Evolutionary conservation across 805 yeast species (phyloP).

Genomic region (Candida schatavii): DNA sequence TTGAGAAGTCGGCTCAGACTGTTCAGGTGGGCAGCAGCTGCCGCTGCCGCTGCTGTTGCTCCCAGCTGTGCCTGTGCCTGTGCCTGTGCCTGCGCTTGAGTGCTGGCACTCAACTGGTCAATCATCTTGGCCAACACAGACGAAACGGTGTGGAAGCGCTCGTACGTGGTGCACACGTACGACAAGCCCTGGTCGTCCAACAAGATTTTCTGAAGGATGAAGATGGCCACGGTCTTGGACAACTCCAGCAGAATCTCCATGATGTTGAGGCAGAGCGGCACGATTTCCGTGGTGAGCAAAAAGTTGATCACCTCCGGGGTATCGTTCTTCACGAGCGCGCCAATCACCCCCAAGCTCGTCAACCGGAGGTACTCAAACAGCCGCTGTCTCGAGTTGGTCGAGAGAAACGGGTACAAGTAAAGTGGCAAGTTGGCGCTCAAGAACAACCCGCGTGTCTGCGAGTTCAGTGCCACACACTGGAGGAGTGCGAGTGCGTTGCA

Average conservation of each 20-base stretch:
- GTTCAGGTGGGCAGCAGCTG: constrained; percentile 26
- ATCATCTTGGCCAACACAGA: constrained; percentile 87
- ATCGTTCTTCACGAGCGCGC: constrained; percentile 94
- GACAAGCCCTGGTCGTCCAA: constrained; percentile 88
- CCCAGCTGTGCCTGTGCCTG: constrained; percentile 1
- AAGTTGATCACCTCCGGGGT: constrained; percentile 93
- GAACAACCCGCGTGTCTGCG: constrained; percentile 81
- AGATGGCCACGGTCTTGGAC: constrained; percentile 94
- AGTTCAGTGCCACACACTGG: constrained; percentile 96
- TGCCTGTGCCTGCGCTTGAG: constrained; percentile 1
- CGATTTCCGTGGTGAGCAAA: constrained; percentile 90
- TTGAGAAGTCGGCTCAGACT: constrained; percentile 79
- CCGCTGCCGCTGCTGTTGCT: constrained; percentile 4
- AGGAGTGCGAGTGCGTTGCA: constrained; percentile 92
- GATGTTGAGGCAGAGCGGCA: constrained; percentile 88
- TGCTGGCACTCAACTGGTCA: constrained; percentile 55
- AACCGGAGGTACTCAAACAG: constrained; percentile 91
- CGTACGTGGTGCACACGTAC: constrained; percentile 93
- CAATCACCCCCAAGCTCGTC: constrained; percentile 94
- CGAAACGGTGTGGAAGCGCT: constrained; percentile 90
- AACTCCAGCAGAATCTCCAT: constrained; percentile 95
- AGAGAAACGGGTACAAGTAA: constrained; percentile 88
- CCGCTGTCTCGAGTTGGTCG: constrained; percentile 86
- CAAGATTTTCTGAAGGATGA: constrained; percentile 88
- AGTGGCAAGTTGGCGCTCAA: constrained; percentile 89